Base-by-base conservation (phyloP, 1,284 basidiomycete species). In the Rhodotorula sp. region DNA sequence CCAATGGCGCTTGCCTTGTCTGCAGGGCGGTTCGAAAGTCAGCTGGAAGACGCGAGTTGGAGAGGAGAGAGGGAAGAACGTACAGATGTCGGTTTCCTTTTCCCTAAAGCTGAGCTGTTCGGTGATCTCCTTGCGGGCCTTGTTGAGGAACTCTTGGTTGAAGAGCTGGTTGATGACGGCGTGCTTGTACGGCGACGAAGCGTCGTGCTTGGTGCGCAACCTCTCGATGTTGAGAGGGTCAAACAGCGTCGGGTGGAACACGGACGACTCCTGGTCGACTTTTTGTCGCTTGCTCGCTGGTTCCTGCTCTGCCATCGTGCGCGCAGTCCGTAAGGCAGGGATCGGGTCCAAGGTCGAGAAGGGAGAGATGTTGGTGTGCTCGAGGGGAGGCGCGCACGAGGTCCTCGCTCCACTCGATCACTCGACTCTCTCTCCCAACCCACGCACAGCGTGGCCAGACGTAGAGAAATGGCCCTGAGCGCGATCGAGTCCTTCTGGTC, bases 31-130 rank as follows among this genome's bases (percentile, higher is more conserved):
- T 15, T 38, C 21, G 18, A 5, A 16, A 26, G 50, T 52, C n/a
- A 55, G 52, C 26, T 4, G 28, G 21, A 34, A 12, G 38, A 43
- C 1, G 38, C 34, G 10, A 38, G 28, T n/a, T 28, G 18, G 16
- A 8, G 16, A n/a, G n/a, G 31, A 28, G 47, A 34, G 14, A 38
- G 43, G 14, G 45, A 19, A 15, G 7, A 18, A 90, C 93, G 94
- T 95, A 87, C 98, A 99, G 77, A 99, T 99, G 80, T 99, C 95
- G 10, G 95, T 99, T 85, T 98, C 93, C 84, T 97, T 99, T 82
- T 94, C 90, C 12, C 93, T 89, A 81, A 97, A 98, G 78, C 87
- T 91, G 79, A 99, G 88, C 77, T 97, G 89, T 57, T 85, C 84
- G 75, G 93, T 84, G 77, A 94, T 85, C 80, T 84, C 77, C 19